Percentiles rank a stretch among this genome's conserved stretches.
Evolutionary conservation across 2,329 filamentous ascomycete genomes (phyloP).

Genomic region (Fusarium goolgardi): DNA sequence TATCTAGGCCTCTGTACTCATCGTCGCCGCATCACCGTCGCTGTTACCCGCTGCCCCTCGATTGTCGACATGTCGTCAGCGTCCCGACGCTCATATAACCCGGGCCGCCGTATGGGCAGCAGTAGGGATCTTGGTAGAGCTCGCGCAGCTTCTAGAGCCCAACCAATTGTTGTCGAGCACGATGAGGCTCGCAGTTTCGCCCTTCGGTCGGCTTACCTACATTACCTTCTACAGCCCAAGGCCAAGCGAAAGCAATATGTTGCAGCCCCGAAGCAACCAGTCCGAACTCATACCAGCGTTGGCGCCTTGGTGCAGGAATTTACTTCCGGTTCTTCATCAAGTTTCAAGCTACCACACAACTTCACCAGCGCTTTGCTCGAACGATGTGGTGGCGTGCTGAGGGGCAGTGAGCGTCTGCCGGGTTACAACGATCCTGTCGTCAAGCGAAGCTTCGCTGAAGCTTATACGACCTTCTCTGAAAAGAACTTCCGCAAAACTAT

Average conservation of each 20-base stretch:
- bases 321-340: constrained; percentile 61
- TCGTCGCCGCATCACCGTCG: constrained; percentile 26
- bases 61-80: constrained; percentile 61
- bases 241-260: constrained; percentile 91
- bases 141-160: constrained; percentile 60
- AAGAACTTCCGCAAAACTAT: constrained; percentile 88
- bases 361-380: constrained; percentile 70
- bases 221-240: constrained; percentile 92
- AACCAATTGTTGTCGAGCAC: constrained; percentile 64
- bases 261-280: constrained; percentile 70
- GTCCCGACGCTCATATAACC: constrained; percentile 61
- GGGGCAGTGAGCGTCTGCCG: constrained; percentile 83
- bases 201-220: constrained; percentile 88
- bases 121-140: constrained; percentile 56
- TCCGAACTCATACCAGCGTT: constrained; percentile 76
- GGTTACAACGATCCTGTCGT: constrained; percentile 92
- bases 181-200: constrained; percentile 94
- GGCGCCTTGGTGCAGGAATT: constrained; percentile 93
- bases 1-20: constrained; percentile 19
- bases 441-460: constrained; percentile 93
- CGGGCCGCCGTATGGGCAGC: constrained; percentile 59
- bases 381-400: constrained; percentile 82
- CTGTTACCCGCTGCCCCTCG: constrained; percentile 20
- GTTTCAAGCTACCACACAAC: constrained; percentile 67
- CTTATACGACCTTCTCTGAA: constrained; percentile 93